Base-by-base conservation (phyloP, 257 asterid genomes). In the Thymus mandschuricus region DNA sequence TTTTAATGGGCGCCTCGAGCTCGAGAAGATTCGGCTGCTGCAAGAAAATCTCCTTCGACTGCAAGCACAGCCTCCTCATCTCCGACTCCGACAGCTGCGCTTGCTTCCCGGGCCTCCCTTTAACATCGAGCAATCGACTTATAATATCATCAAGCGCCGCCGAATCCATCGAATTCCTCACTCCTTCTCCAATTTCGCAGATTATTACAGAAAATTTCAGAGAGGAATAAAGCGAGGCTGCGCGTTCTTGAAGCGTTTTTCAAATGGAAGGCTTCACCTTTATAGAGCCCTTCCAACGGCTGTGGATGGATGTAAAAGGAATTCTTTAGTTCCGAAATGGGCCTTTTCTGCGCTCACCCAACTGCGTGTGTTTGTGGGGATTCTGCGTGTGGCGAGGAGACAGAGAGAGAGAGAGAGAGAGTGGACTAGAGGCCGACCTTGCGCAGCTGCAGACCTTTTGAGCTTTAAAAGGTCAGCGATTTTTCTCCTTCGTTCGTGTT, bases 1-100 rank as follows among this genome's bases (percentile, higher is more conserved):
- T 92, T 96, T 87, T 92, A 81, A 92, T 86, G 44, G 98, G 98
- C 11, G 98, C 97, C 60, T 88, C 95, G n/a, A 92, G 90, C 76
- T 92, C 96, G 60, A 92, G 97, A 59, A 90, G 98, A 86, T 90
- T 92, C 43, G 97, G 96, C 78, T 90, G 96, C 10, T 75, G 78
- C 82, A 92, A 34, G 79, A 92, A 86, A 76, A 92, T 87, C 66
- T 88, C 92, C 67, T 68, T 88, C 0, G 98, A 81, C 75, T 80
- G 87, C 59, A 84, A 49, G 78, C 98, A 92, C 41, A 92, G 96
- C 51, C 85, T 87, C 49, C 83, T 88, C 76, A 92, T 92, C 76
- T 90, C 98, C 3, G 93, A 60, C 73, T 92, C 98, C 0, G 98
- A 92, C 15, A 92, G 88, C 88, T 84, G 91, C 31, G 86, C 97